Evolutionary conservation across 495 filamentous ascomycete species (phyloP), one percentile per base, ranked within the genome.

Genomic region (Hypoxylon cercidicola): DNA sequence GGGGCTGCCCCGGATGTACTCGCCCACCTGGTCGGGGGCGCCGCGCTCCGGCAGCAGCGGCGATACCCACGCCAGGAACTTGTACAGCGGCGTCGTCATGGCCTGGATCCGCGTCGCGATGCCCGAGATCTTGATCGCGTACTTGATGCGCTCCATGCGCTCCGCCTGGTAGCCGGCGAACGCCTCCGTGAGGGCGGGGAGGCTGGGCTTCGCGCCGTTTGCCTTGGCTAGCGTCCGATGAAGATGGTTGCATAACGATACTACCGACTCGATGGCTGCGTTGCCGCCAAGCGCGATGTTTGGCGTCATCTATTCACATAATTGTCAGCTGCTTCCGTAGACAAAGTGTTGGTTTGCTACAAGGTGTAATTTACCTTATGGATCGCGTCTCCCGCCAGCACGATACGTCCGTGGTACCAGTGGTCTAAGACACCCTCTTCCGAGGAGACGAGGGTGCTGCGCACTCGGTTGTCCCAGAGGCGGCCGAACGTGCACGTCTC

Each of bases 261-360:
- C 74, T 9, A 69, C 69, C 16, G 62, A 68, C 40, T 77, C 71
- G 8, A 81, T 72, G 9, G 64, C 73, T 18, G 51, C 66, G 39
- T 79, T 78, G 3, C 75, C 75, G 11, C 78, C 78, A 10, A 72
- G 62, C 3, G 72, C 78, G 1, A 44, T 37, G 35, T 73, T 74
- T 2, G 73, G 70, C 16, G 68, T 74, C 9, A 76, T 66, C 65
- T 47, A 40, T 3, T 5, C 15, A 12, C 13, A 10, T 1, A 7
- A 32, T 16, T 40, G 37, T 40, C 37, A 40, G 37, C 37, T n/a
- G 4, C 37, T 40, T 16, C 15, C 9, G 9, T 40, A 40, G 15
- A 3, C 1, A 12, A 16, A 4, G 9, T 40, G 13, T 15, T 1
- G 1, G 34, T 13, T 35, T 35, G 34, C 13, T 25, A 32, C 1